Conservation (phyloP, 257 asterid genomes). For the Lycium ferocissimum region DNA sequence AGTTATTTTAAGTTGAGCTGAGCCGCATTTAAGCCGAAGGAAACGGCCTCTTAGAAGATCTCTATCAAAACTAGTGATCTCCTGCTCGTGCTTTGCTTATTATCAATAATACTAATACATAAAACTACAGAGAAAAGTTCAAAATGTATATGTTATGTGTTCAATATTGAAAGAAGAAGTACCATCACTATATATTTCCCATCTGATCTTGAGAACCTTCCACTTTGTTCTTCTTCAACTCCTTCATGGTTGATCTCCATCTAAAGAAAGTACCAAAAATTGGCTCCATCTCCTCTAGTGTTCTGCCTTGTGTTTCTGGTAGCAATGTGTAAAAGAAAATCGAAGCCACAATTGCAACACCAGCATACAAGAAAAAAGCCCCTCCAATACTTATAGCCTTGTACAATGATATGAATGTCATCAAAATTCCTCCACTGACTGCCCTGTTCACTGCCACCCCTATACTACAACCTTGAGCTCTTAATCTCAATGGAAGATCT, state of each 20-base stretch:
- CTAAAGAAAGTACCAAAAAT: slow-evolving; percentile 32
- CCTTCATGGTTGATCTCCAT: slow-evolving; percentile 30
- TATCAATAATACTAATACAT: too few relatives aligned
- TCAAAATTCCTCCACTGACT: slow-evolving; percentile 27
- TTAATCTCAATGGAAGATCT: slow-evolving; percentile 28
- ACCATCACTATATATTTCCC: not conserved
- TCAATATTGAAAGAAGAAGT: not conserved
- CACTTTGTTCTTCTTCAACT: slow-evolving; percentile 3
- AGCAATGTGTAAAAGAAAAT: slow-evolving; percentile 22
- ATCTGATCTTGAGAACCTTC: not conserved
- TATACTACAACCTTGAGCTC: slow-evolving; percentile 33
- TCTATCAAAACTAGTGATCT: not conserved
- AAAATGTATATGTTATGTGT: not conserved
- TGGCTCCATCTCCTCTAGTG: slow-evolving; percentile 31
- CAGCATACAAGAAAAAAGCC: slow-evolving; percentile 27
- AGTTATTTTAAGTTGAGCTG: too few relatives aligned
- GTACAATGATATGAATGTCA: slow-evolving; percentile 32
- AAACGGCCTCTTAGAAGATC: not conserved
- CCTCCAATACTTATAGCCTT: slow-evolving; percentile 30
- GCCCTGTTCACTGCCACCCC: slow-evolving; percentile 28
- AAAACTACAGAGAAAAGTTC: not conserved
- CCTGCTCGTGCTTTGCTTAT: not conserved
- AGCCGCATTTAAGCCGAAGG: too few relatives aligned
- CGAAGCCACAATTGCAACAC: slow-evolving; percentile 29
- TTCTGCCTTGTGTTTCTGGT: slow-evolving; percentile 32